Conservation (phyloP, 768 basidiomycete genomes). For the Asterophora lycoperdoides region DNA sequence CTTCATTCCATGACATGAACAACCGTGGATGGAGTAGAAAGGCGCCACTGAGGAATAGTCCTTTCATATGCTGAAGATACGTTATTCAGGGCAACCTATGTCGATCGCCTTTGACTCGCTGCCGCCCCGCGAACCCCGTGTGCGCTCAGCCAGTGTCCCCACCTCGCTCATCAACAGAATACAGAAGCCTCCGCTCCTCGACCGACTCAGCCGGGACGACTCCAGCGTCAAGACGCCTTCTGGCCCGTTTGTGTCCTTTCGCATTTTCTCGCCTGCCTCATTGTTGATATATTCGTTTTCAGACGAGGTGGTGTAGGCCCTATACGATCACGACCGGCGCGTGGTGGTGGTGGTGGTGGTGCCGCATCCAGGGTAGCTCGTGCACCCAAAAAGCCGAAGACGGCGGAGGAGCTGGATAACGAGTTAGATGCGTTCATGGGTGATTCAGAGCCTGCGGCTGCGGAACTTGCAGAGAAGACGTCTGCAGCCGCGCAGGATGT, state of each 20-base stretch:
- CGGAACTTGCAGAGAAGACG: slow-evolving; percentile 5
- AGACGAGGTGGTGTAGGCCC: slow-evolving; percentile 43
- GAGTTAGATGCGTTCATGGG: slow-evolving; percentile 88
- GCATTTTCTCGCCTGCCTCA: neutral
- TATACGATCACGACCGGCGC: slow-evolving; percentile 41
- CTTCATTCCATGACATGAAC: neutral
- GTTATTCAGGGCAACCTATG: slow-evolving; percentile 70
- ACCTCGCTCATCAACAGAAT: slow-evolving; percentile 71
- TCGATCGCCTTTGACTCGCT: slow-evolving; percentile 56
- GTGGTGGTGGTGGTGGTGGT: slow-evolving; percentile 14
- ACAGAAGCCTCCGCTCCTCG: slow-evolving; percentile 65
- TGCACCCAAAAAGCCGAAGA: slow-evolving; percentile 55
- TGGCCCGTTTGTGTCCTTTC: slow-evolving; percentile 32
- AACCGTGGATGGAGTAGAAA: no score
- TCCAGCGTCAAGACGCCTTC: slow-evolving; percentile 28
- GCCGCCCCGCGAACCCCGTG: slow-evolving; percentile 40
- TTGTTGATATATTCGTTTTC: slow-evolving; percentile 1
- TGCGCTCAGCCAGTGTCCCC: slow-evolving; percentile 48
- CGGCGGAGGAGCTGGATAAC: slow-evolving; percentile 79
- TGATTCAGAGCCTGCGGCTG: slow-evolving; percentile 37
- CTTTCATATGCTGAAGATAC: slow-evolving; percentile 6
- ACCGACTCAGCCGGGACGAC: slow-evolving; percentile 56
- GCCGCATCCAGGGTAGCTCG: slow-evolving; percentile 24
- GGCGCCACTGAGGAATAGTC: slow-evolving; percentile 3
- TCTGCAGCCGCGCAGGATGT: slow-evolving; percentile 37